A percentile compares a stretch with the other conserved stretches of the same genome.
These are phyloP conservation scores for Clitocybe nebularis DNA, from an alignment of 1,284 basidiomycete genomes.

Conservation along the genomic window DNA sequence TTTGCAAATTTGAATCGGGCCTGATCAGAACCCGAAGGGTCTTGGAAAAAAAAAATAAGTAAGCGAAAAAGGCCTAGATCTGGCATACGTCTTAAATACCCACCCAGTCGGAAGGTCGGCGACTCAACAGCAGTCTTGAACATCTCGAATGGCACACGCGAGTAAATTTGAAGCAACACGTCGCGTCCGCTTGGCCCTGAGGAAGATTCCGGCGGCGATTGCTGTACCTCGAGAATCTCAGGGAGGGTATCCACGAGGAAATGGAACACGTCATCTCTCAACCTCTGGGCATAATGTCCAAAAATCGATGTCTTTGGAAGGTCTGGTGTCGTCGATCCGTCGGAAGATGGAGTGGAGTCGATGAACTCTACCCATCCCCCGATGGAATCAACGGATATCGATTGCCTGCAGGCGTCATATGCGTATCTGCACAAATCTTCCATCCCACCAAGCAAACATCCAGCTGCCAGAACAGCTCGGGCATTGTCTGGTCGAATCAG, in stretches of 20 bases:
- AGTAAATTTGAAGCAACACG: constrained; percentile 65
- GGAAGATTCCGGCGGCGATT: constrained; percentile 28
- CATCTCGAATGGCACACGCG: constrained; percentile 76
- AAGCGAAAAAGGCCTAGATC: constrained; percentile 12
- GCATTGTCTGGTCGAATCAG: constrained; percentile 73
- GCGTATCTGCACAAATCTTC: constrained; percentile 75
- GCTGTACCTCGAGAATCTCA: constrained; percentile 50
- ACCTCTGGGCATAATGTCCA: constrained; percentile 63
- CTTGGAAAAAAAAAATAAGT: constrained; percentile 14
- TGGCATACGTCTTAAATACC: constrained; percentile 22
- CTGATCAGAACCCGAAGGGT: constrained; percentile 67
- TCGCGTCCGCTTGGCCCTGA: constrained; percentile 50
- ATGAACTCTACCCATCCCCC: constrained; percentile 74
- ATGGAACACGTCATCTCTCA: constrained; percentile 70
- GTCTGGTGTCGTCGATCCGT: constrained; percentile 51
- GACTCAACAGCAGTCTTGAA: constrained; percentile 79
- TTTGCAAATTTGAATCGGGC: constrained; percentile 87
- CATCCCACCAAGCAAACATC: constrained; percentile 80
- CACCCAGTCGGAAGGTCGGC: constrained; percentile 72
- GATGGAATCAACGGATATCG: constrained; percentile 71
- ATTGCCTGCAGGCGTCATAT: constrained; percentile 72
- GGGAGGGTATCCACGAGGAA: constrained; percentile 75
- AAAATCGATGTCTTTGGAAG: constrained; percentile 57
- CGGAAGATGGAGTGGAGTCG: constrained; percentile 51
- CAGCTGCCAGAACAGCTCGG: constrained; percentile 76